Percentiles rank a stretch among this genome's conserved stretches.
phyloP scores from a whole-genome alignment of 2,329 filamentous ascomycete species.

The Fusarium tupiense region DNA sequence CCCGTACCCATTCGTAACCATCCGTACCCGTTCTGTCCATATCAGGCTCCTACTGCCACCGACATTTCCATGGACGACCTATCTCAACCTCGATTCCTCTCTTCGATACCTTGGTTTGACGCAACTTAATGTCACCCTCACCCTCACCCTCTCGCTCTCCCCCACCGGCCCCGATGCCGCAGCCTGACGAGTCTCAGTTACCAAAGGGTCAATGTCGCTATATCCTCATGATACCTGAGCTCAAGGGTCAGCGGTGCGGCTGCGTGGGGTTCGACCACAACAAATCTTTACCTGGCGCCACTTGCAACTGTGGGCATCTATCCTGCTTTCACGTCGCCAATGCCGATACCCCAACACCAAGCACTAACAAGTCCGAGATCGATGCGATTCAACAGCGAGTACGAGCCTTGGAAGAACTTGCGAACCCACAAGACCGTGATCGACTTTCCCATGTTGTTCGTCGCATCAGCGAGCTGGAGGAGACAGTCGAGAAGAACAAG shows the following conservation, averaged over 20 bases:
- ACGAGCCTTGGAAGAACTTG: constrained; percentile 48
- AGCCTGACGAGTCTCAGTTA: constrained; percentile 57
- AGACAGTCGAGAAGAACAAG: constrained; percentile 62
- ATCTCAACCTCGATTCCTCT: constrained; percentile 33
- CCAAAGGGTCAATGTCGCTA: constrained; percentile 69
- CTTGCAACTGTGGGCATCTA: constrained; percentile 68
- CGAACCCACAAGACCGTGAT: constrained; percentile 47
- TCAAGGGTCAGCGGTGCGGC: constrained; percentile 67
- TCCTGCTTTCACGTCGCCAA: constrained; percentile 66
- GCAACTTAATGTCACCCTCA: constrained; percentile 44
- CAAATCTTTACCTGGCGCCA: constrained; percentile 61
- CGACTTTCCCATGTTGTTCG: constrained; percentile 52
- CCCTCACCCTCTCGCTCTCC: constrained; percentile 38
- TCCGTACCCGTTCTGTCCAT: background rate
- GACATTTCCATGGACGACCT: constrained; percentile 43
- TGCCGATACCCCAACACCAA: constrained; percentile 59
- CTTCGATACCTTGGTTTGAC: constrained; percentile 37
- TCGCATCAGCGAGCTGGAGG: constrained; percentile 63
- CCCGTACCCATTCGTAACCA: background rate
- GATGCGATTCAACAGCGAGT: constrained; percentile 43
- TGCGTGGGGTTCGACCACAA: constrained; percentile 68
- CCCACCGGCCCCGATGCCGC: constrained; percentile 39
- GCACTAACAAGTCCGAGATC: constrained; percentile 55
- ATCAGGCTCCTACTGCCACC: constrained; percentile 31
- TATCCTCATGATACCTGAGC: constrained; percentile 65